Evolutionary conservation across 805 yeast species (phyloP), one percentile per base, ranked within the genome.

Genomic region (Blastobotrys parvus): DNA sequence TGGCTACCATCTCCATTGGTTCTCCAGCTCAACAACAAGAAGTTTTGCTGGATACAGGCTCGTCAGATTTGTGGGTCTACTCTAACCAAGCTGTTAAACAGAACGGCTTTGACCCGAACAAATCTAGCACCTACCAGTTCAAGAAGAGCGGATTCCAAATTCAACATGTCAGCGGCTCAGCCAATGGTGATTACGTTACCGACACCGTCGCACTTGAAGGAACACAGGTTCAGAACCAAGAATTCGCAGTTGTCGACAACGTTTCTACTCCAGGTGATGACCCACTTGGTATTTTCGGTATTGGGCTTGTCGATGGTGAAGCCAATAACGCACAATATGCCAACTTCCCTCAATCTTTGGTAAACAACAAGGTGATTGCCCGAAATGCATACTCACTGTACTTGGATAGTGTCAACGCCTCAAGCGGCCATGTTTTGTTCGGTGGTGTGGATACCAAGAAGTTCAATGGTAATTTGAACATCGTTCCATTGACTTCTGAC

Each of bases 11-110:
- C 20, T 41, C 55, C 6, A 42, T 82, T n/a, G 89, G 90, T 3
- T 72, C 85, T 0, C 71, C 78, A 1, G 54, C 67, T 1, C 80
- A 80, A 52, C 56, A 64, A 8, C 64, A 80, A 4, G 65, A 64
- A 2, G 75, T 79, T 3, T 57, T 77, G 34, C 55, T 80, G 13
- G 87, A 81, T 54, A 80, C 87, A 1, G 88, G 87, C 1, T 79
- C 86, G 0, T 70, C 81, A 0, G 86, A 80, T 55, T 56, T 80
- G 36, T 78, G 82, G 82, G 73, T 80, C 21, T 64, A 46, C 41
- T 23, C 53, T 15, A 16, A 29, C 15, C 25, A 40, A 31, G 42
- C 40, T 13, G 31, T 34, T 2, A 30, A 23, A 22, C 38, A 39
- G 15, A 30, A 37, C 30, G 16, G 38, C 17, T 44, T 29, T 33